Evolutionary conservation across 1,284 basidiomycete species (phyloP).

Genomic region (Pseudozyma sp.): DNA sequence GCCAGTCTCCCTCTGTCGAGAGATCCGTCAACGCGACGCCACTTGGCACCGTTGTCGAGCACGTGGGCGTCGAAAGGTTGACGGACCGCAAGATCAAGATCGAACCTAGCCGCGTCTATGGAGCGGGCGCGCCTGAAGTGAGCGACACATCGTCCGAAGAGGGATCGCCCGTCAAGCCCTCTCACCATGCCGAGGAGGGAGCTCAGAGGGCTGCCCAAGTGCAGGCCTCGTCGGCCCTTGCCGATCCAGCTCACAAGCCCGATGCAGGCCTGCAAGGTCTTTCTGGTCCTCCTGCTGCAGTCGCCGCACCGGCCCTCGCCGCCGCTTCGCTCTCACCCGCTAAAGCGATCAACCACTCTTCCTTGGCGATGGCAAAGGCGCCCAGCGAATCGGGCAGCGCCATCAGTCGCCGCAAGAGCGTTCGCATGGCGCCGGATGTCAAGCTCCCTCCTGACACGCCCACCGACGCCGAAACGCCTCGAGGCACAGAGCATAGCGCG

Average conservation of each 20-base stretch:
- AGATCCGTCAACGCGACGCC: constrained; percentile 26
- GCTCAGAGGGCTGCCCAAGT: constrained; percentile 43
- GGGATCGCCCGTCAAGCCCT: constrained; percentile 23
- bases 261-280: constrained; percentile 37
- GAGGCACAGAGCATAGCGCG: constrained; percentile 43
- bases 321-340: constrained; percentile 2
- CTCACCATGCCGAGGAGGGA: constrained; percentile 23
- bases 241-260: constrained; percentile 39
- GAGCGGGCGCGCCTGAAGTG: constrained; percentile 35
- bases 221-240: constrained; percentile 38
- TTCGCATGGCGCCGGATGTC: constrained; percentile 64
- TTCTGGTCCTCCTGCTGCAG: constrained; percentile 13
- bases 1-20: constrained; percentile 26
- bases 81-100: constrained; percentile 52
- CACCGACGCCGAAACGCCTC: constrained; percentile 27
- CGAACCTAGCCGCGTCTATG: constrained; percentile 50
- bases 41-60: constrained; percentile 13
- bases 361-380: constrained; percentile 21
- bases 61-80: constrained; percentile 34
- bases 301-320: constrained; percentile 2
- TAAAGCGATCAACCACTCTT: constrained; percentile 12
- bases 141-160: constrained; percentile 48
- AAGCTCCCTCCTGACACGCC: constrained; percentile 64
- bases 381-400: constrained; percentile 44
- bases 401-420: constrained; percentile 58